phyloP scores from a whole-genome alignment of 1,139 yeast species.

The Saccharomyces hybrid region DNA sequence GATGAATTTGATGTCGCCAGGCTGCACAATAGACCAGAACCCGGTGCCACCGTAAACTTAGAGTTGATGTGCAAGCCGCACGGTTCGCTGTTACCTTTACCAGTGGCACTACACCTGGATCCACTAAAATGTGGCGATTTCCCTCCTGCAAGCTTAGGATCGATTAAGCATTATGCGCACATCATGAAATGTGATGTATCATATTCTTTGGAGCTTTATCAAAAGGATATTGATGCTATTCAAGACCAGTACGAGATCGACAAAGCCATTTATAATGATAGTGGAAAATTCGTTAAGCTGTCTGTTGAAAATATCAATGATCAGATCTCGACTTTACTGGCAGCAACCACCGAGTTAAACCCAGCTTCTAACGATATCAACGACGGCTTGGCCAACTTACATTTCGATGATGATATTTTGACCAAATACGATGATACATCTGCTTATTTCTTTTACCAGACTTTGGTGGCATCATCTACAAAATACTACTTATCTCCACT shows the following conservation, averaged over 20 bases:
- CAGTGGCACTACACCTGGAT: slow-evolving; percentile 37
- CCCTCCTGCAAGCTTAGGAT: slow-evolving; percentile 37
- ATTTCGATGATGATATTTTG: slow-evolving; percentile 15
- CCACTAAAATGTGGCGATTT: slow-evolving; percentile 34
- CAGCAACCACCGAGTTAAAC: slow-evolving; percentile 7
- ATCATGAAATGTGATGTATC: slow-evolving; percentile 56
- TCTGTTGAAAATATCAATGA: slow-evolving; percentile 53
- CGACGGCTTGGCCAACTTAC: slow-evolving; percentile 10
- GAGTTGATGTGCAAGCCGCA: slow-evolving; percentile 66
- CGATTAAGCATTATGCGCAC: slow-evolving; percentile 44
- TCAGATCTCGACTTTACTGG: slow-evolving; percentile 31
- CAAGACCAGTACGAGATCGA: slow-evolving; percentile 50
- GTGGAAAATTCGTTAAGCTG: slow-evolving; percentile 46
- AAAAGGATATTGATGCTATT: slow-evolving; percentile 40
- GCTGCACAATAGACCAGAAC: slow-evolving; percentile 47
- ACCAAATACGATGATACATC: slow-evolving; percentile 31
- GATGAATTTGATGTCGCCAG: slow-evolving; percentile 35
- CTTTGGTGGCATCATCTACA: slow-evolving; percentile 60
- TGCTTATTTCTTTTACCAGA: slow-evolving; percentile 60
- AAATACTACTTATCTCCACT: slow-evolving; percentile 63
- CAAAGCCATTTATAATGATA: slow-evolving; percentile 50
- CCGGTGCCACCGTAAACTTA: slow-evolving; percentile 53
- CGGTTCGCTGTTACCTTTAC: slow-evolving; percentile 56
- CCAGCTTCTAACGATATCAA: not conserved
- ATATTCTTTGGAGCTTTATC: slow-evolving; percentile 47